These are phyloP conservation scores for Fennellomyces sp. DNA, from an alignment of 371 early-diverging fungal species.

Conservation along the genomic window DNA sequence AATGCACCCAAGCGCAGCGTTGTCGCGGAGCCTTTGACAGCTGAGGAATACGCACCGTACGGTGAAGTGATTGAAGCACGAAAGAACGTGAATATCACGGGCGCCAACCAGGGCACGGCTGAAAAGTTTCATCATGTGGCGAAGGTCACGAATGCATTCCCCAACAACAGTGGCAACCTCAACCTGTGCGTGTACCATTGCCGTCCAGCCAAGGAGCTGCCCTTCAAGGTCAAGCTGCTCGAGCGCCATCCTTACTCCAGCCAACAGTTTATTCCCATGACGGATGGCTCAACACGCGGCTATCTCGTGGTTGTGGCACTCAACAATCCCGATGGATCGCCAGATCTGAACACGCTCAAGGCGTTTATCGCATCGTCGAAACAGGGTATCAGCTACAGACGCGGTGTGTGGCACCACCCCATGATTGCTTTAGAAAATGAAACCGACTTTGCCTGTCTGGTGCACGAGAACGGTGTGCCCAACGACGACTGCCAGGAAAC, in stretches of 20 bases:
- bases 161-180: conserved; percentile 42
- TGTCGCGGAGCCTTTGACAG: conserved; percentile 64
- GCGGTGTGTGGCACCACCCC: conserved; percentile 90
- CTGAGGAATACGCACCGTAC: conserved; percentile 69
- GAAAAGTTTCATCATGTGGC: conserved; percentile 69
- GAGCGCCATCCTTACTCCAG: conserved; percentile 88
- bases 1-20: conserved; percentile 10
- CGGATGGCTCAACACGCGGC: conserved; percentile 49
- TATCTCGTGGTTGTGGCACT: conserved; percentile 83
- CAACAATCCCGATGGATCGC: conserved; percentile 65
- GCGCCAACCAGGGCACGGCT: conserved; percentile 81
- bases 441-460: conserved; percentile 67
- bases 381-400: conserved; percentile 85
- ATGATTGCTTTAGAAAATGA: conserved; percentile 73
- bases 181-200: conserved; percentile 80
- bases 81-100: conserved; percentile 32
- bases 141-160: conserved; percentile 55
- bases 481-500: conserved; percentile 72
- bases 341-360: conserved; percentile 73
- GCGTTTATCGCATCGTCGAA: conserved; percentile 74
- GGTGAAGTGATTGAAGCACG: conserved; percentile 73
- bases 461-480: conserved; percentile 72
- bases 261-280: conserved; percentile 90
- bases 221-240: conserved; percentile 71
- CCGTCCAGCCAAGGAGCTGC: conserved; percentile 48